Evolutionary conservation across 2,329 filamentous ascomycete species (phyloP).

Genomic region (Zymoseptoria tritici): DNA sequence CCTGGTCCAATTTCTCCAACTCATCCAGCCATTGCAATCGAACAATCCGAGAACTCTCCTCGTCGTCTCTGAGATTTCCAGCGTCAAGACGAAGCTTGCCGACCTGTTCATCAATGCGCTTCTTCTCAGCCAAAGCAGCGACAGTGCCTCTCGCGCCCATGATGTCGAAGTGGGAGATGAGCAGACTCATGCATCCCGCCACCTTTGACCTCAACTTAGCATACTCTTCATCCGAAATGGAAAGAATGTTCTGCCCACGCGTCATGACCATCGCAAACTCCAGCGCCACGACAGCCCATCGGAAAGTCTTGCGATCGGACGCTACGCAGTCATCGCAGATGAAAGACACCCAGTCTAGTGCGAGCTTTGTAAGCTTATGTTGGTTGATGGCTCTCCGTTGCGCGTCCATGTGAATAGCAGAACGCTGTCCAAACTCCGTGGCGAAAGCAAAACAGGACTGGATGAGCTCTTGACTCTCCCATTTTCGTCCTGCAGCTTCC

Average conservation of each 20-base stretch:
- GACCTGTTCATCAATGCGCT: slow-evolving; percentile 71
- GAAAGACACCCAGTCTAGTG: slow-evolving; percentile 95
- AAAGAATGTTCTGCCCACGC: slow-evolving; percentile 84
- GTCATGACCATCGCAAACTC: slow-evolving; percentile 99
- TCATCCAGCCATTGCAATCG: slow-evolving; percentile 67
- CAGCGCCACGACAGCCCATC: slow-evolving; percentile 90
- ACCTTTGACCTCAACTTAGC: slow-evolving; percentile 76
- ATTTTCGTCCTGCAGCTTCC: slow-evolving; percentile 43
- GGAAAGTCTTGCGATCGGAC: slow-evolving; percentile 89
- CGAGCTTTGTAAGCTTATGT: slow-evolving; percentile 84
- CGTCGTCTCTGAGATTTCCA: slow-evolving; percentile 66
- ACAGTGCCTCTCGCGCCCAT: slow-evolving; percentile 93
- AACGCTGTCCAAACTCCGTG: slow-evolving; percentile 96
- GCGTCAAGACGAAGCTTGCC: slow-evolving; percentile 71
- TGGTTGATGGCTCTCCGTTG: slow-evolving; percentile 97
- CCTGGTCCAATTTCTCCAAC: slow-evolving; percentile 68
- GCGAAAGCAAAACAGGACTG: slow-evolving; percentile 98
- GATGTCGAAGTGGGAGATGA: slow-evolving; percentile 98
- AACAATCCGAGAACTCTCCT: slow-evolving; percentile 71
- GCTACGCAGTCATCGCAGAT: slow-evolving; percentile 95
- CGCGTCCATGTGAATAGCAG: slow-evolving; percentile 89
- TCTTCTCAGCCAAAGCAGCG: slow-evolving; percentile 88
- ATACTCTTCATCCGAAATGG: slow-evolving; percentile 82
- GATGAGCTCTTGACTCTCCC: slow-evolving; percentile 89
- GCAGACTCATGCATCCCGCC: slow-evolving; percentile 89